These are phyloP conservation scores for Echites panduratus DNA, from an alignment of 257 asterid species.

Conservation along the genomic window DNA sequence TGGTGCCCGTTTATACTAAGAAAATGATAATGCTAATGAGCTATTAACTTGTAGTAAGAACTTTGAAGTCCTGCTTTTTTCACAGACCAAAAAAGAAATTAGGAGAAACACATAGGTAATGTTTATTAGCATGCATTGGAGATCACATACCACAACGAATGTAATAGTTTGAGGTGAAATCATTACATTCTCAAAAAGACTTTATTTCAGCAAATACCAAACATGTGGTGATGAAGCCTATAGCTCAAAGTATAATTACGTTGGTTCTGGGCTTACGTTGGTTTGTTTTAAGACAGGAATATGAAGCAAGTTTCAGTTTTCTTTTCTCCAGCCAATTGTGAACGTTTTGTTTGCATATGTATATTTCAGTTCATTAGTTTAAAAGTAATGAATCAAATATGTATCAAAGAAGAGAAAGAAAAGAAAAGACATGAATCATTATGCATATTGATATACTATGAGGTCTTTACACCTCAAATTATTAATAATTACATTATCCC, in stretches of 20 bases:
- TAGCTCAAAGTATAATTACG: neutral
- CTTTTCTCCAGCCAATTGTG: neutral
- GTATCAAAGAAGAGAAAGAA: too few species aligned
- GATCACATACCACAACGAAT: neutral
- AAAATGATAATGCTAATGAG: neutral
- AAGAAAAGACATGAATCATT: too few species aligned
- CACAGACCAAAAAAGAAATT: neutral
- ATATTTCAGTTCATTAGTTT: neutral
- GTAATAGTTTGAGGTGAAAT: neutral
- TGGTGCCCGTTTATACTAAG: neutral
- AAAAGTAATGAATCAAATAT: neutral
- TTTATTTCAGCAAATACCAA: neutral
- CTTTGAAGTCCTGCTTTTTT: neutral
- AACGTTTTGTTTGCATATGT: neutral
- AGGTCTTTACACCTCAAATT: too few species aligned
- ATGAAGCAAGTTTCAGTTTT: neutral
- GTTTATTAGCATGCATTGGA: neutral
- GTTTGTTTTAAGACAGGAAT: neutral
- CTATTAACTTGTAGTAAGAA: neutral
- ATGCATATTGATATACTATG: too few species aligned
- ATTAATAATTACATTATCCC: too few species aligned
- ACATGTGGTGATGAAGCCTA: neutral
- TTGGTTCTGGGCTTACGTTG: too few species aligned
- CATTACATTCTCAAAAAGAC: neutral
- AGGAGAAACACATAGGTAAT: neutral